Conservation (phyloP, 768 basidiomycete species). For the Boletus subcaerulescens region DNA sequence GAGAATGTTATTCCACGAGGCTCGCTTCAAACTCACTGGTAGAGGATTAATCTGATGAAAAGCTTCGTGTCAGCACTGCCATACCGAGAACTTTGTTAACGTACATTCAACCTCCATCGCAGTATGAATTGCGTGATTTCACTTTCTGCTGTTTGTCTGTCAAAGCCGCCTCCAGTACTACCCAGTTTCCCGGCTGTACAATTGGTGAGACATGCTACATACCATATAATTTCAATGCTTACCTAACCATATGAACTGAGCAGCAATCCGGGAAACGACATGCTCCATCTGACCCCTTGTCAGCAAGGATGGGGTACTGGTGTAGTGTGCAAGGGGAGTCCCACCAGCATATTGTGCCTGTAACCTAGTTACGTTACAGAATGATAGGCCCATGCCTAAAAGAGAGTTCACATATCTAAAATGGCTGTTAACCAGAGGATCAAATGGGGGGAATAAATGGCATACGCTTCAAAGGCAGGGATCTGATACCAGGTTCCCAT, state of each 20-base stretch:
- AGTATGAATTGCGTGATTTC: not conserved
- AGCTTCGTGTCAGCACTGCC: no score
- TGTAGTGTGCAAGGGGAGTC: not conserved
- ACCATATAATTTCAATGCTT: not conserved
- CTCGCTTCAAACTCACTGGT: not conserved
- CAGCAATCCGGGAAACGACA: not conserved
- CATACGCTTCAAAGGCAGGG: not conserved
- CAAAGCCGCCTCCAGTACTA: not conserved
- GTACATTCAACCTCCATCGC: not conserved
- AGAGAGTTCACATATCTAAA: not conserved
- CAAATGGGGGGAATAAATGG: not conserved
- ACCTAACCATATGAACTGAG: not conserved
- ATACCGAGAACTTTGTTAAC: not conserved
- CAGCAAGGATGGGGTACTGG: not conserved
- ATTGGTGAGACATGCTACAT: not conserved
- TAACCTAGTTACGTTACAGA: not conserved
- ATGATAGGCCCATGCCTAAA: not conserved
- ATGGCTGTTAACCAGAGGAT: no score
- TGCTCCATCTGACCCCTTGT: not conserved
- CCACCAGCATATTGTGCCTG: no score
- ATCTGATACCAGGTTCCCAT: not conserved
- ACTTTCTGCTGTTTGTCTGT: not conserved
- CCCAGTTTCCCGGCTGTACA: not conserved
- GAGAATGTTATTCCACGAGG: not conserved
- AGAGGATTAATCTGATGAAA: not conserved